Evolutionary conservation across 208 protist species (phyloP).

Genomic region (Trypanosoma vivax): DNA sequence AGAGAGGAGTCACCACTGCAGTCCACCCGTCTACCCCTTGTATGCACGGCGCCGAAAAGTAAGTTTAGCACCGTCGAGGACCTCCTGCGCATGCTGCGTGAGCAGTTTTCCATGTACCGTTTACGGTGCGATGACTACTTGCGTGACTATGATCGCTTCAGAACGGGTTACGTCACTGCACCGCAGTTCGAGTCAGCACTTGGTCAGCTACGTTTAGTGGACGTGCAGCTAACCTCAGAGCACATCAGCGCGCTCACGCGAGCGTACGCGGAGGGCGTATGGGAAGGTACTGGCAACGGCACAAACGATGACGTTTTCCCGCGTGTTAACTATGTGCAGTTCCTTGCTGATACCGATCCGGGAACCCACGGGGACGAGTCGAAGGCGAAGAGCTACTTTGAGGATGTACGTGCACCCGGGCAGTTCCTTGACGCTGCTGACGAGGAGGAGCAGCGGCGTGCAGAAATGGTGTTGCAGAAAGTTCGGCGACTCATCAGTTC

Average conservation of each 20-base stretch:
- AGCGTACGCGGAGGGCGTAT: slow-evolving; percentile 36
- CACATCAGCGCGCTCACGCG: slow-evolving; percentile 56
- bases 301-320: slow-evolving; percentile 17
- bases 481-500: slow-evolving; percentile 51
- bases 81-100: slow-evolving; percentile 48
- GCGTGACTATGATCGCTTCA: slow-evolving; percentile 76
- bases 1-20: background rate
- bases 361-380: slow-evolving; percentile 2
- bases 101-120: slow-evolving; percentile 62
- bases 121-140: slow-evolving; percentile 81
- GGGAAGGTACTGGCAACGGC: slow-evolving; percentile 9
- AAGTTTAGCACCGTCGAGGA: slow-evolving; percentile 28
- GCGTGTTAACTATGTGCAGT: slow-evolving; percentile 69
- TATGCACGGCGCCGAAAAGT: background rate
- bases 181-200: slow-evolving; percentile 79
- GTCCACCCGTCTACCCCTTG: background rate
- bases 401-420: slow-evolving; percentile 32
- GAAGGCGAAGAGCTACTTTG: slow-evolving; percentile 46
- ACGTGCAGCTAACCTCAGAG: slow-evolving; percentile 60
- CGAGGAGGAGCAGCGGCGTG: slow-evolving; percentile 20
- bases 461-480: slow-evolving; percentile 36
- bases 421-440: slow-evolving; percentile 35
- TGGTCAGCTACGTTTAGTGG: slow-evolving; percentile 66
- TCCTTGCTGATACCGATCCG: slow-evolving; percentile 62
- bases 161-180: slow-evolving; percentile 64